Conservation (phyloP, 192 early-diverging fungal genomes). For the Neocallimastix lanati region DNA sequence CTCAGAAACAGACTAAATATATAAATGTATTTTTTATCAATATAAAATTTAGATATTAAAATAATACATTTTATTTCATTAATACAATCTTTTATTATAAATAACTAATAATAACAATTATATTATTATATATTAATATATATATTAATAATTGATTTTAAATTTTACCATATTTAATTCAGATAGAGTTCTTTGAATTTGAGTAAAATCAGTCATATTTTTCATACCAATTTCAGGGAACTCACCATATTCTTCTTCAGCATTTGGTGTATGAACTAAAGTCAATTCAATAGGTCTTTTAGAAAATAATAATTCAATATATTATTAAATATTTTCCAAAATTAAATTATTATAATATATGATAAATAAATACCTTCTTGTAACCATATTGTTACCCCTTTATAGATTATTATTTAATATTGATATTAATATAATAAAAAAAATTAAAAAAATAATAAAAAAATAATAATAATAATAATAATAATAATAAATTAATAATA, state of each 20-base stretch:
- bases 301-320: conserved; percentile 73
- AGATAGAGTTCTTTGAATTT: conserved; percentile 79
- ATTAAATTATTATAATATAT: too few species aligned
- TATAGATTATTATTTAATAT: not conserved
- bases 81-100: too few species aligned
- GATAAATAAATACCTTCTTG: conserved; percentile 7
- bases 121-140: too few species aligned
- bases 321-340: too few species aligned
- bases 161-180: conserved; percentile 68
- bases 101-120: too few species aligned
- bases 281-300: conserved; percentile 70
- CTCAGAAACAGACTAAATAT: conserved; percentile 50
- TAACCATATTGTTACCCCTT: not conserved
- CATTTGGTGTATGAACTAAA: conserved; percentile 57
- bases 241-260: conserved; percentile 63
- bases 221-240: conserved; percentile 70
- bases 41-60: too few species aligned
- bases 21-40: not conserved
- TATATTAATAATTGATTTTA: too few species aligned
- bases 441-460: too few species aligned
- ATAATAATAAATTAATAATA: too few species aligned
- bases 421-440: too few species aligned
- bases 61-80: too few species aligned
- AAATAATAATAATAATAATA: too few species aligned
- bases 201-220: conserved; percentile 71